Conservation (phyloP, 345 rosid genomes). For the Camelina hispida region DNA sequence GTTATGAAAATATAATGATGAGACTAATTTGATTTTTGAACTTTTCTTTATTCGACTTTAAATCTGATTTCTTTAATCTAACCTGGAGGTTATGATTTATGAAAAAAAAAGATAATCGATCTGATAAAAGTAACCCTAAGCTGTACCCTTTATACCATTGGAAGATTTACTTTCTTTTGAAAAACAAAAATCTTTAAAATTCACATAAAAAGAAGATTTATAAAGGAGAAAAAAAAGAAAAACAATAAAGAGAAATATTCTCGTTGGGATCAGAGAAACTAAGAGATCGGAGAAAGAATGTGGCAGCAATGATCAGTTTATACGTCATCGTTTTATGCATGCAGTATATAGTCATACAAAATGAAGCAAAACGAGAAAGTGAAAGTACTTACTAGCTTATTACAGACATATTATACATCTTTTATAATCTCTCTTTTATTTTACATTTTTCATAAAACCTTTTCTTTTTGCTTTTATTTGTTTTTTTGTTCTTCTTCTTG, state of each 20-base stretch:
- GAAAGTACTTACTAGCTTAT: constrained; percentile 37
- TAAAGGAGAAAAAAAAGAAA: constrained; percentile 40
- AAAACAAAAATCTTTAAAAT: constrained; percentile 41
- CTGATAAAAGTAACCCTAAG: constrained; percentile 48
- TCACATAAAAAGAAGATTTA: constrained; percentile 48
- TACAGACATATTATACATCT: background rate
- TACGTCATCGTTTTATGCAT: constrained; percentile 48
- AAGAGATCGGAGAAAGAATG: constrained; percentile 51
- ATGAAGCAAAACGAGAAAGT: constrained; percentile 42
- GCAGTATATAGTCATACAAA: constrained; percentile 33
- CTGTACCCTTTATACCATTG: constrained; percentile 46
- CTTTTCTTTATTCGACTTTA: constrained; percentile 39
- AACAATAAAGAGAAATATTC: constrained; percentile 40
- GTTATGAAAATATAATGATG: constrained; percentile 37
- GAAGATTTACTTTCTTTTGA: constrained; percentile 48
- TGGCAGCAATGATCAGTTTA: constrained; percentile 52
- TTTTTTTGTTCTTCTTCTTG: constrained; percentile 40
- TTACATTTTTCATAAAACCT: constrained; percentile 28
- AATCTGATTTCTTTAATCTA: constrained; percentile 40
- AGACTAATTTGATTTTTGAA: background rate
- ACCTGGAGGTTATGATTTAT: constrained; percentile 47
- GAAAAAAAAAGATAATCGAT: constrained; percentile 44
- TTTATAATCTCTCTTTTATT: background rate
- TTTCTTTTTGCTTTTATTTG: constrained; percentile 41
- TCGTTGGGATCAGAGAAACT: constrained; percentile 62